Evolutionary conservation across 805 yeast species (phyloP).

Genomic region (Kodamaea leandrae): DNA sequence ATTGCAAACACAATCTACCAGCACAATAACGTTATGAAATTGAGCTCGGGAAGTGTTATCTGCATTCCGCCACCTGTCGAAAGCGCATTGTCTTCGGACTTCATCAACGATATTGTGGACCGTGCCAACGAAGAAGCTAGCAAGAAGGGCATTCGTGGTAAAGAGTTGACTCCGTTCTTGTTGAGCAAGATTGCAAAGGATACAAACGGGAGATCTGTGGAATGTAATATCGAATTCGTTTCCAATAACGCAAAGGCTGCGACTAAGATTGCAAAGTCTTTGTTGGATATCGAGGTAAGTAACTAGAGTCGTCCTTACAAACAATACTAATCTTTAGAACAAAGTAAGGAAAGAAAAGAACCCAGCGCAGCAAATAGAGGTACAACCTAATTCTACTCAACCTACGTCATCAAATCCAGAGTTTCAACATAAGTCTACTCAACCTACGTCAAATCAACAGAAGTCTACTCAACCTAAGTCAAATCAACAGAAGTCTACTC

Average conservation of each 20-base stretch:
- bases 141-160: constrained; percentile 56
- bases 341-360: background rate
- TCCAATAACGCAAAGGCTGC: constrained; percentile 72
- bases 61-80: constrained; percentile 79
- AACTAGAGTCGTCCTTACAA: background rate
- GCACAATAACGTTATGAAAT: constrained; percentile 42
- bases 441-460: too few species aligned
- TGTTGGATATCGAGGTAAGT: constrained; percentile 36
- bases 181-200: constrained; percentile 59
- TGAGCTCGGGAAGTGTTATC: constrained; percentile 68
- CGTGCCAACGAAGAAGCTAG: constrained; percentile 59
- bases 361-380: too few species aligned
- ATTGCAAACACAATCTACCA: constrained; percentile 63
- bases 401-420: too few species aligned
- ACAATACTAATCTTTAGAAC: constrained; percentile 7
- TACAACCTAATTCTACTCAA: too few species aligned
- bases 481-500: too few species aligned
- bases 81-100: constrained; percentile 52
- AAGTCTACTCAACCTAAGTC: too few species aligned
- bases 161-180: constrained; percentile 76
- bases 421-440: too few species aligned
- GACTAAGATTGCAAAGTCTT: constrained; percentile 59
- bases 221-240: constrained; percentile 72
- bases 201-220: constrained; percentile 70
- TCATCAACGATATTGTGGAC: constrained; percentile 55